These are phyloP conservation scores for Blastobotrys indianensis DNA, from an alignment of 1,139 yeast species.

Conservation along the genomic window DNA sequence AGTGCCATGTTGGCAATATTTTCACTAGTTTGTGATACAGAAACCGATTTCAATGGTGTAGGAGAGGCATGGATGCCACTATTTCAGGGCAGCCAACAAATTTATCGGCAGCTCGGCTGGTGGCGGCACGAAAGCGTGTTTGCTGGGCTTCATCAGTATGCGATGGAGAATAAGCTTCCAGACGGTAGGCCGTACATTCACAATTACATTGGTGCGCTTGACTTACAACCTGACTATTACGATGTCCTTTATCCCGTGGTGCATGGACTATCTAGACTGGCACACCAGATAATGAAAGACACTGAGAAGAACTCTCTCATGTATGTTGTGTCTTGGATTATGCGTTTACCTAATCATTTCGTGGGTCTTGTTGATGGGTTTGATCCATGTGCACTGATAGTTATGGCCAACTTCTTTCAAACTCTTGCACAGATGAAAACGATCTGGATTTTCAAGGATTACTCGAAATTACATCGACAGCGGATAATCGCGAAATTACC, in stretches of 20 bases:
- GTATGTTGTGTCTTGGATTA: constrained; percentile 7
- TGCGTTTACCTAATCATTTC: constrained; percentile 3
- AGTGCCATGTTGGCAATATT: constrained; percentile 4
- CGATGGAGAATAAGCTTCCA: constrained; percentile 1
- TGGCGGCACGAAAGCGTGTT: constrained; percentile 1
- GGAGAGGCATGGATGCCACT: constrained; percentile 7
- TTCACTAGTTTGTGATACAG: constrained; percentile 6
- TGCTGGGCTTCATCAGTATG: constrained; percentile 4
- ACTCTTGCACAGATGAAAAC: neutral
- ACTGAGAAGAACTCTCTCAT: constrained; percentile 2
- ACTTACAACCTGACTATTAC: neutral
- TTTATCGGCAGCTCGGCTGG: constrained; percentile 1
- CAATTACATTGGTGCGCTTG: constrained; percentile 2
- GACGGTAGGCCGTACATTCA: constrained; percentile 7
- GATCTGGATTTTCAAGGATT: constrained; percentile 2
- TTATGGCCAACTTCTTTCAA: constrained; percentile 9
- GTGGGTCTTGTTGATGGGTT: constrained; percentile 2
- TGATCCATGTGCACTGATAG: constrained; percentile 7
- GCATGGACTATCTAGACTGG: constrained; percentile 1
- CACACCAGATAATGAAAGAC: constrained; percentile 1
- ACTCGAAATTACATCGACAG: constrained; percentile 4
- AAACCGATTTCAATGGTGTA: constrained; percentile 5
- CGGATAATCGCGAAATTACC: constrained; percentile 2
- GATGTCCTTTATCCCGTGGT: constrained; percentile 1
- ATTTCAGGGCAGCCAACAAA: constrained; percentile 6